Evolutionary conservation across 257 asterid species (phyloP).

Genomic region (Oldenlandia corymbosa): DNA sequence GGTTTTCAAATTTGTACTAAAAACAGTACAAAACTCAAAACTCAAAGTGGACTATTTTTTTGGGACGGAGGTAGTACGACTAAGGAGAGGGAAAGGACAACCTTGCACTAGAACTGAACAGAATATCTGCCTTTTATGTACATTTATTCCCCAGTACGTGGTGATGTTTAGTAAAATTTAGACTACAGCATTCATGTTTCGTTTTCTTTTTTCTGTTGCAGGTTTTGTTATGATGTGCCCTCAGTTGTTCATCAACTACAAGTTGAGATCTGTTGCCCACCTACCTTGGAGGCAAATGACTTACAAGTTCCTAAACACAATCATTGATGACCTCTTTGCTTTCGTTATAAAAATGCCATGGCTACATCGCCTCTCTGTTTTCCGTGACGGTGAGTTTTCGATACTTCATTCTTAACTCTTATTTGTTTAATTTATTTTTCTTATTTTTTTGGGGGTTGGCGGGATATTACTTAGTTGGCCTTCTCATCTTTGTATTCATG

Average conservation of each 20-base stretch:
- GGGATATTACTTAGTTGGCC: not conserved
- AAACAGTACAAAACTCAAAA: no score
- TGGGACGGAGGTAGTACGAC: no score
- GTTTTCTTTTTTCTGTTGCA: slow-evolving; percentile 28
- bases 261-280: slow-evolving; percentile 93
- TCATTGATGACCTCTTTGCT: slow-evolving; percentile 97
- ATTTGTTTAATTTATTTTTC: no score
- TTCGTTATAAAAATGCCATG: slow-evolving; percentile 94
- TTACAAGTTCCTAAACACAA: slow-evolving; percentile 87
- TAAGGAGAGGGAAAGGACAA: no score
- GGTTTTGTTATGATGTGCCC: slow-evolving; percentile 99
- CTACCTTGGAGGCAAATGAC: slow-evolving; percentile 99
- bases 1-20: no score
- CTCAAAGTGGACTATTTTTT: no score
- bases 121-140: not conserved
- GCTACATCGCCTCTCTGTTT: slow-evolving; percentile 92
- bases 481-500: not conserved
- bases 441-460: not conserved
- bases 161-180: not conserved
- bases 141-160: not conserved
- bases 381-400: slow-evolving; percentile 89
- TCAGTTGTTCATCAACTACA: slow-evolving; percentile 86
- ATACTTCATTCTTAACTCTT: slow-evolving; percentile 1
- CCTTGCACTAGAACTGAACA: no score
- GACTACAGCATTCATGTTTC: not conserved